Conservation (phyloP, 495 filamentous ascomycete genomes). For the Xylaria curta region DNA sequence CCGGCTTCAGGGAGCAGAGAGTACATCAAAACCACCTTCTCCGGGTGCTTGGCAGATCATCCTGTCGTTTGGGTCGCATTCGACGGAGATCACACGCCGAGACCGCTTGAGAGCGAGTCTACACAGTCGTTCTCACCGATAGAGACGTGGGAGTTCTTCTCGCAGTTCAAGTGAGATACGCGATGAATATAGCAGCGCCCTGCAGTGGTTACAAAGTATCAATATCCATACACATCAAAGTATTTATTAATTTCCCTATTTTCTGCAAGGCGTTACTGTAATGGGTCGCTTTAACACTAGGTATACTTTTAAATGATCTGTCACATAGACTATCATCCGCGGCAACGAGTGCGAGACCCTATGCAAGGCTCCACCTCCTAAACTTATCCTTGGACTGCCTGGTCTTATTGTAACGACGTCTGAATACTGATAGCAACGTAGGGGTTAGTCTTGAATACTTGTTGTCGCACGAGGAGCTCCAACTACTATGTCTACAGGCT, state of each 20-base stretch:
- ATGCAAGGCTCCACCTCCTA: no score
- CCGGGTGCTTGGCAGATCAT: slow-evolving; percentile 37
- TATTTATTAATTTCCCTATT: not conserved
- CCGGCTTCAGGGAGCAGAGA: slow-evolving; percentile 37
- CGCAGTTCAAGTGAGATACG: slow-evolving; percentile 33
- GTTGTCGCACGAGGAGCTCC: no score
- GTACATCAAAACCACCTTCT: slow-evolving; percentile 41
- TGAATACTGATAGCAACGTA: no score
- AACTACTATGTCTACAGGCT: no score
- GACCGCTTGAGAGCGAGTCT: slow-evolving; percentile 34
- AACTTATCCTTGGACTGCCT: no score
- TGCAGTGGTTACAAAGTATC: not conserved
- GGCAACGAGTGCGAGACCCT: no score
- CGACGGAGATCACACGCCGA: slow-evolving; percentile 39
- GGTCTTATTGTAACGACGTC: no score
- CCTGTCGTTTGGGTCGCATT: slow-evolving; percentile 40
- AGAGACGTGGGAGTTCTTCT: slow-evolving; percentile 47
- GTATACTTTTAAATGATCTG: no score
- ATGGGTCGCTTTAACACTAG: not conserved
- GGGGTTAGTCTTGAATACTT: no score
- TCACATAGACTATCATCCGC: no score
- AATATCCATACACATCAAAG: not conserved
- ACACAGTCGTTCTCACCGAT: slow-evolving; percentile 37
- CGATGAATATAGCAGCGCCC: not conserved
- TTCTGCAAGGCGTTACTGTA: not conserved